A percentile compares a stretch with the other conserved stretches of the same genome.
Conservation (phyloP, 2,329 filamentous ascomycete species). For the Nectriaceae sp. region DNA sequence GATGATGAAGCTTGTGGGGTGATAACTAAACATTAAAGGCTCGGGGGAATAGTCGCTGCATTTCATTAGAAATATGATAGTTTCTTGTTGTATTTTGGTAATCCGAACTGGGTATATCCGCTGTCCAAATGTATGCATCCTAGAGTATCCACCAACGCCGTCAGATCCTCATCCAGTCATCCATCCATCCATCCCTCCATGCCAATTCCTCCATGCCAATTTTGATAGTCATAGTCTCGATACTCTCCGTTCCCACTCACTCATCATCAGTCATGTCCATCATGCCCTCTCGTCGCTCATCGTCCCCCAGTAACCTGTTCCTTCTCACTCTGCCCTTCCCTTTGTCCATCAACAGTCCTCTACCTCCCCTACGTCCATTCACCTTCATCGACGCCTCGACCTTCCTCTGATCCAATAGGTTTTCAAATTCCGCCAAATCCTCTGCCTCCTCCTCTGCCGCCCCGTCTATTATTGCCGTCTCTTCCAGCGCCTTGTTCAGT, state of each 20-base stretch:
- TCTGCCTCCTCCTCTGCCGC: conserved; percentile 50
- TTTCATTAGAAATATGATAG: too few relatives aligned
- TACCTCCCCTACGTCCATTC: conserved; percentile 27
- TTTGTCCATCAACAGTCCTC: conserved; percentile 34
- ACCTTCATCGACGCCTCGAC: conserved; percentile 42
- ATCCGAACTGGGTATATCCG: too few relatives aligned
- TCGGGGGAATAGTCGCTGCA: too few relatives aligned
- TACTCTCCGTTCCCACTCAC: conserved; percentile 5
- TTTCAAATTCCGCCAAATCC: conserved; percentile 53
- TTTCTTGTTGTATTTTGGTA: too few relatives aligned
- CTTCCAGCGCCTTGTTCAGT: conserved; percentile 69
- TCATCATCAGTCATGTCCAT: conserved; percentile 62
- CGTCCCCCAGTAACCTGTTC: conserved; percentile 35
- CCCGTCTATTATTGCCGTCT: conserved; percentile 52
- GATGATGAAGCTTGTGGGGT: too few relatives aligned
- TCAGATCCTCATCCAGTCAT: not conserved
- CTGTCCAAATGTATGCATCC: not conserved
- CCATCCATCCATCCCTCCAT: too few relatives aligned
- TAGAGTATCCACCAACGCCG: not conserved
- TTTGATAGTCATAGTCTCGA: not conserved
- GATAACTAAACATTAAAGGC: too few relatives aligned
- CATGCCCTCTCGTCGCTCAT: conserved; percentile 47
- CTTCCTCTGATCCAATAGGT: conserved; percentile 50
- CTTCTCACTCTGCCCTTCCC: conserved; percentile 48
- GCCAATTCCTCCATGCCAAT: too few relatives aligned